These are phyloP conservation scores for Pelargonium australe DNA, from an alignment of 441 rosid genomes.

Conservation along the genomic window DNA sequence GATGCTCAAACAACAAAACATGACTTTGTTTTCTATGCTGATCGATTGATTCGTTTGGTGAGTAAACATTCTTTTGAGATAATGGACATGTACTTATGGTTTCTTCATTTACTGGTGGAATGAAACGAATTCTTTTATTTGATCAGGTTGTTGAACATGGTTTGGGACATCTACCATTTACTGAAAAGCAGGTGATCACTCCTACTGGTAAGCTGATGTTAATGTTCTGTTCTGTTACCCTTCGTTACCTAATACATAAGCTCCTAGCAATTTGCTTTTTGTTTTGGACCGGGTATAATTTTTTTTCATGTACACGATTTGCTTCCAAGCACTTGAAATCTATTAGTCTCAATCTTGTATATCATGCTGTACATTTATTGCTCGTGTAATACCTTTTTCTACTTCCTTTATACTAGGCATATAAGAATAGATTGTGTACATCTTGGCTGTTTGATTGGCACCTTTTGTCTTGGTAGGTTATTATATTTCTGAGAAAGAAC, in stretches of 20 bases:
- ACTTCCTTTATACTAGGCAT: background rate
- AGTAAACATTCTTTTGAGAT: conserved; percentile 19
- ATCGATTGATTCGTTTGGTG: conserved; percentile 93
- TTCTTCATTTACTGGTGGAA: conserved; percentile 6
- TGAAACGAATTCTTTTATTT: conserved; percentile 11
- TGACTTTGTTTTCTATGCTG: conserved; percentile 91
- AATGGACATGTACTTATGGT: background rate
- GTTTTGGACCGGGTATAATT: background rate
- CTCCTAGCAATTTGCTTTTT: conserved; percentile 3
- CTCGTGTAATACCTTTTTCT: background rate
- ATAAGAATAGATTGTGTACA: background rate
- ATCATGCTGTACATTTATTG: background rate
- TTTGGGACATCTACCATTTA: conserved; percentile 91
- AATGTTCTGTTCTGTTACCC: conserved; percentile 8
- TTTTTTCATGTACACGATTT: conserved; percentile 3
- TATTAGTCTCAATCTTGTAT: background rate
- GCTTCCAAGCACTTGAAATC: background rate
- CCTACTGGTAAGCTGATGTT: conserved; percentile 70
- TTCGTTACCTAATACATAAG: conserved; percentile 8
- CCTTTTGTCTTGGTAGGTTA: too few species aligned
- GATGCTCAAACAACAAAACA: conserved; percentile 90
- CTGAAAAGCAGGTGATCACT: conserved; percentile 89
- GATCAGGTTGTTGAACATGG: conserved; percentile 96
- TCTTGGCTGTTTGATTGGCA: background rate
- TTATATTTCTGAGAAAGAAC: too few species aligned